Base-by-base conservation (phyloP, 805 yeast species). In the Candida alai region DNA sequence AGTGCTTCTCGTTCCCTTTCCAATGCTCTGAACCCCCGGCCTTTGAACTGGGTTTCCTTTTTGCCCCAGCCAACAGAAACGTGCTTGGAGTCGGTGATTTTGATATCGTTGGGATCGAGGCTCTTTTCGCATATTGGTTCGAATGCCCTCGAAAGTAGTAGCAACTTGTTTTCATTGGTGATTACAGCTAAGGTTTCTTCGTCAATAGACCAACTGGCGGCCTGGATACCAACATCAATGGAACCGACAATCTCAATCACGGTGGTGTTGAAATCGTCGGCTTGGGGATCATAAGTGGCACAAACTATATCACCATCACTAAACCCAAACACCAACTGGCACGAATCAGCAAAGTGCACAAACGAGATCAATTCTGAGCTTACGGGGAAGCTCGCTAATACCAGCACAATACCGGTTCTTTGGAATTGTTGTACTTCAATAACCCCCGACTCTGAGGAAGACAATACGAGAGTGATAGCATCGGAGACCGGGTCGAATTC, bases 41-140 rank as follows among this genome's bases (percentile, higher is more conserved):
- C 99, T 58, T 83, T 79, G 58, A 93, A 93, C 61, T 93, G 99
- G 0, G 99, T 93, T 56, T 90, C 97, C 46, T 82, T 80, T 42
- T 83, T 84, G 52, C 99, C 99, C 99, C 99, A 93, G 17, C 99
- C 99, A 27, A 93, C 96, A 18, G 90, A 81, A 23, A 93, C 96
- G 52, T 93, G 96, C 45, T 79, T 80, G 2, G 88, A 80, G 20
- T 69, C 64, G 32, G 76, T 60, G 25, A 65, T 59, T 25, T 57
- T 52, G 30, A 89, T 67, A 54, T 93, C 98, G 6, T 70, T 72
- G 0, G 73, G 62, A 29, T 70, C 58, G 40, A 88, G 58, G 19
- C 60, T 56, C 36, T 68, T 69, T 50, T 90, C 97, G 8, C 76
- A 62, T 16, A 90, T 69, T 1, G 89, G 85, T 44, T 90, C 97